Base-by-base conservation (phyloP, 2,329 filamentous ascomycete species). In the Penicillium sp. region DNA sequence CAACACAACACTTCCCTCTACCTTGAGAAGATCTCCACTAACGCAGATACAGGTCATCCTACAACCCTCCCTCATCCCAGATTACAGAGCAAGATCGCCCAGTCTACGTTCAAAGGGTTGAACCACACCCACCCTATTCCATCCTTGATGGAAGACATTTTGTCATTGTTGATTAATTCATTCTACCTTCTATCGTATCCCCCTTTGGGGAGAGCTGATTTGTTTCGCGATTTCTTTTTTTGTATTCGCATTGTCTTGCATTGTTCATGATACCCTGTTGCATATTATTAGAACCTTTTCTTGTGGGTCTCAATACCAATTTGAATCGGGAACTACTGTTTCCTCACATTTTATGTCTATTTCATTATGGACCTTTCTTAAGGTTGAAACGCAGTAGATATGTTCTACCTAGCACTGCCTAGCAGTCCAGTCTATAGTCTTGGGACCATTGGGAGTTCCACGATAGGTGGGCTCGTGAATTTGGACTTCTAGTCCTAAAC, bases 151-250 rank as follows among this genome's bases (percentile, higher is more conserved):
- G 61, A 43, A 60, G 65, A 47, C 56, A 56, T 22, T 38, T 69
- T 40, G 54, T 72, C 9, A 65, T 69, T 57, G 63, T 70, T 48
- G 70, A 72, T 62, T 72, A 53, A 62, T 33, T 40, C 12, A 28
- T 36, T 31, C 35, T 10, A 31, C 30, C 8, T n/a, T 44, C 31
- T 36, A 50, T 19, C 28, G 9, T 7, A 33, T 16, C 22, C 28
- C 33, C 35, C n/a, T 31, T 42, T 26, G 3, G 14, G 6, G 14
- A 5, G 31, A 16, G 14, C 12, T 35, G 14, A 35, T 12, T 35
- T 26, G 30, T 48, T 61, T 56, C 48, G 19, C 33, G n/a, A 12
- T 17, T 40, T 40, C 11, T 30, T 42, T 35, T 53, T 38, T 30
- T 38, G 22, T 28, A 51, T 55, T 52, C 28, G 49, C 48, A 49